phyloP scores from a whole-genome alignment of 139 green algal genomes.

The Dunaliella primolecta region DNA sequence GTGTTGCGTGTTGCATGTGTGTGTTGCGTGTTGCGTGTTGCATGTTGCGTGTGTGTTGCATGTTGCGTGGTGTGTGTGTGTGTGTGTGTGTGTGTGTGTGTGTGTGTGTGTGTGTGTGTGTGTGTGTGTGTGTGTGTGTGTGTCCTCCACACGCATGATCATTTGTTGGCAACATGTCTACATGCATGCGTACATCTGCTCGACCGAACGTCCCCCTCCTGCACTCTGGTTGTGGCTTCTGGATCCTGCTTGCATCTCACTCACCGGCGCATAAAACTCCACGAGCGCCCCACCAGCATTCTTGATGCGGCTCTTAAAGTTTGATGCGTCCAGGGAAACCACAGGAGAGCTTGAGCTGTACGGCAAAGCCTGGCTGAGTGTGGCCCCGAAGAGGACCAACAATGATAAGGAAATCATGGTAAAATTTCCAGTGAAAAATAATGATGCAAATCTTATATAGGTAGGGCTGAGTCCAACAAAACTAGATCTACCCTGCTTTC shows the following conservation, averaged over 20 bases:
- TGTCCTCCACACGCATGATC: constrained; percentile 8
- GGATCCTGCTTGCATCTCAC: background rate
- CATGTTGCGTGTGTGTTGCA: too few relatives aligned
- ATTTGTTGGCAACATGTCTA: background rate
- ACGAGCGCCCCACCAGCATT: constrained; percentile 38
- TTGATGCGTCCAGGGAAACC: constrained; percentile 32
- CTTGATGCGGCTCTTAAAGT: constrained; percentile 53
- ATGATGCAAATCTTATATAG: too few relatives aligned
- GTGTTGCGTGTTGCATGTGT: too few relatives aligned
- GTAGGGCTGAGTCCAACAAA: too few relatives aligned
- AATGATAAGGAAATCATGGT: too few relatives aligned
- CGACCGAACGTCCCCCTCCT: background rate
- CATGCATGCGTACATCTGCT: background rate
- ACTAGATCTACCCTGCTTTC: too few relatives aligned
- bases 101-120: too few relatives aligned
- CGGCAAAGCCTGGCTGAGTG: background rate
- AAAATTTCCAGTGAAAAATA: too few relatives aligned
- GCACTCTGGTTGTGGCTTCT: background rate
- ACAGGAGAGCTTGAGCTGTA: constrained; percentile 26
- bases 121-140: too few relatives aligned
- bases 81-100: too few relatives aligned
- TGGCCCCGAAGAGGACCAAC: too few relatives aligned
- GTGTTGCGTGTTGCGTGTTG: too few relatives aligned
- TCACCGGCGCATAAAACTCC: constrained; percentile 67
- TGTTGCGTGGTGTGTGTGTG: background rate